phyloP scores from a whole-genome alignment of 1,284 basidiomycete genomes.

The Stygiomarasmius scandens region DNA sequence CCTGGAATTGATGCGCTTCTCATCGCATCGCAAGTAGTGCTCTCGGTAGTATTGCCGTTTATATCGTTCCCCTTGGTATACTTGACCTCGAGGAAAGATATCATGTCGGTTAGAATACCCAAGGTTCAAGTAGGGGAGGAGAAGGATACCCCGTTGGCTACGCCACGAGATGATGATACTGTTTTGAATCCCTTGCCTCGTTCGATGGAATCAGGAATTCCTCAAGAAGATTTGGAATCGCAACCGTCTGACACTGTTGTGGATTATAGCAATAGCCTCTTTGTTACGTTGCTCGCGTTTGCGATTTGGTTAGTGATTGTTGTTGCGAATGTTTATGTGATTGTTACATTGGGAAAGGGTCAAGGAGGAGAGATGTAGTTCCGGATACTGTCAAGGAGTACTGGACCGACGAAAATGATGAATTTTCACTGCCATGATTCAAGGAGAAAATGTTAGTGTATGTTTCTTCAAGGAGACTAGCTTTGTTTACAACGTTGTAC shows the following conservation, averaged over 20 bases:
- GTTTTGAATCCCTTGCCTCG: too few relatives aligned
- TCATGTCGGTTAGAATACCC: slow-evolving; percentile 61
- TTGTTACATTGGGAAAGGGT: slow-evolving; percentile 58
- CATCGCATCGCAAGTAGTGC: slow-evolving; percentile 85
- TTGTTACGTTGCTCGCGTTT: slow-evolving; percentile 58
- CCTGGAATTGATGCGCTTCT: slow-evolving; percentile 81
- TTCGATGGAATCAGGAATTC: too few relatives aligned
- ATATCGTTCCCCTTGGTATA: slow-evolving; percentile 81
- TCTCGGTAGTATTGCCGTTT: slow-evolving; percentile 90
- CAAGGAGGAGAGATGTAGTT: too few relatives aligned
- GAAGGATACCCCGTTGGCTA: not conserved
- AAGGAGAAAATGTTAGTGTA: too few relatives aligned
- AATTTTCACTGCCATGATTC: too few relatives aligned
- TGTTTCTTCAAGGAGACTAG: too few relatives aligned
- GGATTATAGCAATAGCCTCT: slow-evolving; percentile 65
- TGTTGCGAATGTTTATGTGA: slow-evolving; percentile 69
- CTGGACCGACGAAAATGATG: too few relatives aligned
- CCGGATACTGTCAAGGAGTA: too few relatives aligned
- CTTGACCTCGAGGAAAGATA: slow-evolving; percentile 67
- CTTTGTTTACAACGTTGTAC: too few relatives aligned
- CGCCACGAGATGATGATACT: too few relatives aligned
- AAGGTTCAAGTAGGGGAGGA: slow-evolving; percentile 1
- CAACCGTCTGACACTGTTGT: slow-evolving; percentile 26
- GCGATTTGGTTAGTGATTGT: slow-evolving; percentile 67
- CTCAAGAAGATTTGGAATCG: too few relatives aligned